These are phyloP conservation scores for Gyrodon lividus DNA, from an alignment of 768 basidiomycete genomes.

Conservation along the genomic window DNA sequence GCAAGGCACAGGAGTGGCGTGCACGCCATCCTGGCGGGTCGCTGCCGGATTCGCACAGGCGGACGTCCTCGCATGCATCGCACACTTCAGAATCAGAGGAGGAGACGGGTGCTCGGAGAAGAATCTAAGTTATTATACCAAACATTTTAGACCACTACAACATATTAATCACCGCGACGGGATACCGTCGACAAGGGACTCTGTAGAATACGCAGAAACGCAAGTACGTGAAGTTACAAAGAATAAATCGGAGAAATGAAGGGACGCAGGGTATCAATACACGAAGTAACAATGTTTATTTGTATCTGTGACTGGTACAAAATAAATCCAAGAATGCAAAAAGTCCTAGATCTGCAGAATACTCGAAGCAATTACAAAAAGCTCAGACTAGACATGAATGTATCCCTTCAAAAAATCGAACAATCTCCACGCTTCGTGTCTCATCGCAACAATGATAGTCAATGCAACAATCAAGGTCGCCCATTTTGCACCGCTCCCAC, in stretches of 20 bases:
- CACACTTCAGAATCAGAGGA: constrained; percentile 19
- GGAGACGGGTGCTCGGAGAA: constrained; percentile 19
- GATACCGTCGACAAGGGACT: not conserved
- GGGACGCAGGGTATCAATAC: too few species aligned
- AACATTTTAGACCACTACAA: not conserved
- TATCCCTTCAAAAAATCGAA: constrained; percentile 3
- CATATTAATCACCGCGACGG: not conserved
- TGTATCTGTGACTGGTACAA: too few species aligned
- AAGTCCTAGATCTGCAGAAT: not conserved
- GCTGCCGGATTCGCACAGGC: not conserved
- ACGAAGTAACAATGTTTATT: not conserved
- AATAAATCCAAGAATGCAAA: too few species aligned
- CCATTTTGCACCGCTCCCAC: constrained; percentile 1
- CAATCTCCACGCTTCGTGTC: not conserved
- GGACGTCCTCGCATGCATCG: constrained; percentile 2
- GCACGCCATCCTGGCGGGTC: constrained; percentile 2
- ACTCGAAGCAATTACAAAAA: not conserved
- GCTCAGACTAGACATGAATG: constrained; percentile 17
- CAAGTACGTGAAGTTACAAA: not conserved
- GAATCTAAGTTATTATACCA: not conserved
- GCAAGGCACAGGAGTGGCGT: constrained; percentile 26
- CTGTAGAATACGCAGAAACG: not conserved
- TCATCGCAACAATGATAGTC: constrained; percentile 6
- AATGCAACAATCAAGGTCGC: constrained; percentile 5
- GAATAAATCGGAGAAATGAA: too few species aligned